These are phyloP conservation scores for Phytophthora pistaciae DNA, from an alignment of 352 stramenopile species.

Conservation along the genomic window DNA sequence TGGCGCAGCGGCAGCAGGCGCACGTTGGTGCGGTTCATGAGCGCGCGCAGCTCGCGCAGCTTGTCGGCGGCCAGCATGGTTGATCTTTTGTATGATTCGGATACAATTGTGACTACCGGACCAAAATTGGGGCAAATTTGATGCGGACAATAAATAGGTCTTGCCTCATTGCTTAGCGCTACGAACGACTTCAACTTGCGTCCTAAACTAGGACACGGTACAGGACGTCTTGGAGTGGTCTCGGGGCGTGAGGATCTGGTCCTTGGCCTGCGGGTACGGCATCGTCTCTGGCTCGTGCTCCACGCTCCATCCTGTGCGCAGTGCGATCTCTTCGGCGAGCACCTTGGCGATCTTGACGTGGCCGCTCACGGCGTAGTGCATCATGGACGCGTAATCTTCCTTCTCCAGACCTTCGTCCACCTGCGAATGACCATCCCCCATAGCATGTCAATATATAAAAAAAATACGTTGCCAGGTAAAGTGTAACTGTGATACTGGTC, in stretches of 20 bases:
- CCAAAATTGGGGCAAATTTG: neutral
- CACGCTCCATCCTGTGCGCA: slow-evolving; percentile 71
- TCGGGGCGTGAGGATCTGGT: slow-evolving; percentile 77
- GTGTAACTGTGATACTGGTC: too few species aligned
- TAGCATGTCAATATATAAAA: too few species aligned
- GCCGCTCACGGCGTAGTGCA: slow-evolving; percentile 86
- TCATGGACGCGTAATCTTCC: slow-evolving; percentile 81
- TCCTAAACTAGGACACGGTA: slow-evolving; percentile 36
- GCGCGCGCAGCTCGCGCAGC: slow-evolving; percentile 66
- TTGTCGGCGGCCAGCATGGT: slow-evolving; percentile 62
- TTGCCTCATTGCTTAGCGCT: slow-evolving; percentile 21
- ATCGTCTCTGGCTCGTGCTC: slow-evolving; percentile 65
- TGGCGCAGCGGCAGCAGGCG: slow-evolving; percentile 71
- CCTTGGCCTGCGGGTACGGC: slow-evolving; percentile 83
- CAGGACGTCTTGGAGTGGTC: slow-evolving; percentile 56
- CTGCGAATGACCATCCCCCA: slow-evolving; percentile 34
- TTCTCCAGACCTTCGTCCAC: slow-evolving; percentile 72
- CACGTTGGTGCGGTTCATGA: slow-evolving; percentile 73
- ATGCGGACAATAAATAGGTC: slow-evolving; percentile 48
- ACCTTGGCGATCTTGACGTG: slow-evolving; percentile 86
- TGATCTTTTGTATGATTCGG: neutral
- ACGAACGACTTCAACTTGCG: slow-evolving; percentile 29
- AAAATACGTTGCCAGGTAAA: too few species aligned
- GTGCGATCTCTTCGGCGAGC: slow-evolving; percentile 76
- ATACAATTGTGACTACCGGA: neutral